Evolutionary conservation across 1,284 basidiomycete genomes (phyloP).

Genomic region (Heterobasidion occidentale): DNA sequence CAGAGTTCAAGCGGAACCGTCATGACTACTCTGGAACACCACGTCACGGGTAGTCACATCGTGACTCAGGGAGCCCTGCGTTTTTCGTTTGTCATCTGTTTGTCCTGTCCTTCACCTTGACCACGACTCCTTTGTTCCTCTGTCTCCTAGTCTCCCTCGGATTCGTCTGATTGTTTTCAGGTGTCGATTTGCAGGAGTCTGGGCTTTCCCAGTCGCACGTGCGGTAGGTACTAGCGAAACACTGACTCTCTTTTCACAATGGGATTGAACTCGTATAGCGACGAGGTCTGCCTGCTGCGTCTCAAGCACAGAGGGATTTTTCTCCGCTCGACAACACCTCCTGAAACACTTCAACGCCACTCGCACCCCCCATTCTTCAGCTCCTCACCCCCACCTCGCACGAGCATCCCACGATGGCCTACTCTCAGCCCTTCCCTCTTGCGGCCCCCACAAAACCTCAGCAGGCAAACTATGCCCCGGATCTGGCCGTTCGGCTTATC

Average conservation of each 20-base stretch:
- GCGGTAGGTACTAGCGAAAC: neutral
- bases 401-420: slow-evolving; percentile 30
- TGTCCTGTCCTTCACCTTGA: too few species aligned
- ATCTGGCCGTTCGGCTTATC: slow-evolving; percentile 85
- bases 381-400: neutral
- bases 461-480: slow-evolving; percentile 62
- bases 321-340: neutral
- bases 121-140: too few species aligned
- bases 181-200: too few species aligned
- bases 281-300: neutral
- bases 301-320: slow-evolving; percentile 1
- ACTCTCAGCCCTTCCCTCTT: slow-evolving; percentile 66
- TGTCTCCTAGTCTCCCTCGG: too few species aligned
- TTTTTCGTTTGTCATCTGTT: too few species aligned
- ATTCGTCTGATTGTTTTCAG: too few species aligned
- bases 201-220: neutral
- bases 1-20: too few species aligned
- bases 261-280: neutral
- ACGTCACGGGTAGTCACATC: too few species aligned
- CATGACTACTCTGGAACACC: too few species aligned
- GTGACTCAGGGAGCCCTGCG: too few species aligned
- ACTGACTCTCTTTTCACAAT: neutral
- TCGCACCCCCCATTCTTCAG: neutral
- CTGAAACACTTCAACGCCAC: neutral
- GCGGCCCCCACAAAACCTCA: slow-evolving; percentile 39